These are phyloP conservation scores for Dentiscutata heterogama DNA, from an alignment of 371 early-diverging fungal genomes.

Conservation along the genomic window DNA sequence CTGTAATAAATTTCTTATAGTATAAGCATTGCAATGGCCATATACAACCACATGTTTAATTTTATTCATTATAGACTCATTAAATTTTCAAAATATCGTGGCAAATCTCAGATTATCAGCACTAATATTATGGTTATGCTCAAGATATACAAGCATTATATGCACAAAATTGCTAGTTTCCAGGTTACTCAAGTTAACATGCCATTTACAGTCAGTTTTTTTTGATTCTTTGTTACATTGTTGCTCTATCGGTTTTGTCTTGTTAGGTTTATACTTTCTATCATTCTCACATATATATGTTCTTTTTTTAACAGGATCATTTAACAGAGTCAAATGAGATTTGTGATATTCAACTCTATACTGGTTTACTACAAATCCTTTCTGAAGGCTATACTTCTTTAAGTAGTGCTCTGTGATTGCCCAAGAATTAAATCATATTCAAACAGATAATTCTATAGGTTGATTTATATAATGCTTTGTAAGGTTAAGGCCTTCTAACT, in stretches of 20 bases:
- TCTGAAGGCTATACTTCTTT: too few species aligned
- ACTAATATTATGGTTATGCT: background rate
- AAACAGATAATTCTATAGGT: background rate
- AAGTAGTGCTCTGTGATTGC: background rate
- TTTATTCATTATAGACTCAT: background rate
- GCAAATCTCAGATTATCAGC: background rate
- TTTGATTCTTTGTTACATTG: background rate
- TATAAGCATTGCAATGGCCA: background rate
- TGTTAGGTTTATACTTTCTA: background rate
- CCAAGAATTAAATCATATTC: background rate
- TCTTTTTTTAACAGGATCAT: background rate
- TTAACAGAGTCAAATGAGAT: background rate
- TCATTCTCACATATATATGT: background rate
- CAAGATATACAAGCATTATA: background rate
- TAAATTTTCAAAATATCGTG: background rate
- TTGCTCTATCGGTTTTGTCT: background rate
- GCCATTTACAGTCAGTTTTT: background rate
- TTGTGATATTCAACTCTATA: background rate
- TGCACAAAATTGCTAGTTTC: background rate
- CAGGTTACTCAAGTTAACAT: background rate
- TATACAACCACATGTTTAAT: background rate
- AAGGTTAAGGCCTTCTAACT: too few species aligned
- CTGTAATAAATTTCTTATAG: conserved; percentile 1
- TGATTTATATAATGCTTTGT: too few species aligned
- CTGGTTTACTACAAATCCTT: background rate